Base-by-base conservation (phyloP, 345 rosid genomes). In the Ceriops zippeliana region DNA sequence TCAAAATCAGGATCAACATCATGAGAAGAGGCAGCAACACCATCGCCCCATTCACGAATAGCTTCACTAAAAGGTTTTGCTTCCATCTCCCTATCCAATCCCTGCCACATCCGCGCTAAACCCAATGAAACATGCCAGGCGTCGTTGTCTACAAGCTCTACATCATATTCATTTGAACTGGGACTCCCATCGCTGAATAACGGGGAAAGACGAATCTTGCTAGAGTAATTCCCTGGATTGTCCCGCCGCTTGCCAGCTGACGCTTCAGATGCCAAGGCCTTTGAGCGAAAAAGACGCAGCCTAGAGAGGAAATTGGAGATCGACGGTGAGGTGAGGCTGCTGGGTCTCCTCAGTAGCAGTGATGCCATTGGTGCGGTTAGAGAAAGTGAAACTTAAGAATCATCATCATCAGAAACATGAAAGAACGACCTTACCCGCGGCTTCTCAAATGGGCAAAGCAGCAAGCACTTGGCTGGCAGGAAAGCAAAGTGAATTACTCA, bases 61-160 rank as follows among this genome's bases (percentile, higher is more conserved):
- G 67, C 63, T 26, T 77, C 63, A 2, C 16, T 27, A 86, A 17
- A 82, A 10, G 46, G 46, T 38, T 38, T 38, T 38, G 46, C 46
- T 38, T 38, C 46, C 13, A 9, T 38, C 46, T 38, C 46, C 15
- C 46, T 2, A 2, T 10, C 46, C 46, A 38, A 38, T 38, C 46
- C 15, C 46, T 38, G 46, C 46, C 46, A 38, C 46, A 38, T 1
- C 3, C 15, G 46, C 16, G 90, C 82, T 72, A 91, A 71, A 65
- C 90, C 85, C 2, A 90, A 83, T 0, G 87, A 88, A 59, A 89
- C 84, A 52, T 71, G 73, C 97, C 97, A 91, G 71, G 89, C 16
- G 38, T 83, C 91, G 49, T 86, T 82, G 65, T 42, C 98, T 58
- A 91, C 86, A 34, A 89, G 84, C 81, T 91, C 92, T 56, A 93